A percentile compares a stretch with the other conserved stretches of the same genome.
Conservation (phyloP, 495 filamentous ascomycete species). For the Geoglossum glabrum region DNA sequence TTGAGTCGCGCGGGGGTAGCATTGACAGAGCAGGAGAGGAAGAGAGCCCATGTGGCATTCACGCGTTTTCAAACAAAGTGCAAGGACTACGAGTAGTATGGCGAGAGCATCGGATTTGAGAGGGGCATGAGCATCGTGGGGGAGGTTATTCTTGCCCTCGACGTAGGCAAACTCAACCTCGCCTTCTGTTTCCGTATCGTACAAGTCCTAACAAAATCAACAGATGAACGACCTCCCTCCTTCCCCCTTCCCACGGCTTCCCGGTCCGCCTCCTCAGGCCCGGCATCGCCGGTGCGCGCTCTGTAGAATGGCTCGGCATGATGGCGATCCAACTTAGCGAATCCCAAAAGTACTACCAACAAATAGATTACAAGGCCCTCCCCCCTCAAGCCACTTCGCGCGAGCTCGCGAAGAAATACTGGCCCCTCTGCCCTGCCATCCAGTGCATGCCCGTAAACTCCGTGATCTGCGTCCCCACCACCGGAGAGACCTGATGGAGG, state of each 20-base stretch:
- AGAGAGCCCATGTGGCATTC: slow-evolving; percentile 29
- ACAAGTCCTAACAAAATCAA: too few species aligned
- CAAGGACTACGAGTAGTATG: slow-evolving; percentile 55
- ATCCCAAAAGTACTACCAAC: slow-evolving; percentile 36
- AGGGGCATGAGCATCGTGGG: slow-evolving; percentile 26
- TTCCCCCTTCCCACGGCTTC: slow-evolving; percentile 37
- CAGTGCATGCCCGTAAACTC: slow-evolving; percentile 38
- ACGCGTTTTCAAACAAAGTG: slow-evolving; percentile 35
- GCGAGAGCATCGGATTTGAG: slow-evolving; percentile 27
- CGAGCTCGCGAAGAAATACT: slow-evolving; percentile 20
- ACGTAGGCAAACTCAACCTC: slow-evolving; percentile 19
- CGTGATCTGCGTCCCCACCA: slow-evolving; percentile 7
- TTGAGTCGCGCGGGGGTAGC: slow-evolving; percentile 23
- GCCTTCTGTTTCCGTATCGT: too few species aligned
- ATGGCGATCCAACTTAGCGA: slow-evolving; percentile 39
- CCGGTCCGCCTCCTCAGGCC: slow-evolving; percentile 40
- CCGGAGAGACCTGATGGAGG: slow-evolving; percentile 3
- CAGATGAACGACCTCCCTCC: slow-evolving; percentile 39
- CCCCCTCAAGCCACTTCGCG: slow-evolving; percentile 38
- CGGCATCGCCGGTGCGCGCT: slow-evolving; percentile 38
- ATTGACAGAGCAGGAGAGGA: slow-evolving; percentile 3
- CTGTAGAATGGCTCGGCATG: slow-evolving; percentile 44
- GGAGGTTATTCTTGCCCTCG: slow-evolving; percentile 33
- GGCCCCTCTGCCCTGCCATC: slow-evolving; percentile 20
- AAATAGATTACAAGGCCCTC: slow-evolving; percentile 41